Base-by-base conservation (phyloP, 2,329 filamentous ascomycete genomes). In the Xenoacremonium recifei region DNA sequence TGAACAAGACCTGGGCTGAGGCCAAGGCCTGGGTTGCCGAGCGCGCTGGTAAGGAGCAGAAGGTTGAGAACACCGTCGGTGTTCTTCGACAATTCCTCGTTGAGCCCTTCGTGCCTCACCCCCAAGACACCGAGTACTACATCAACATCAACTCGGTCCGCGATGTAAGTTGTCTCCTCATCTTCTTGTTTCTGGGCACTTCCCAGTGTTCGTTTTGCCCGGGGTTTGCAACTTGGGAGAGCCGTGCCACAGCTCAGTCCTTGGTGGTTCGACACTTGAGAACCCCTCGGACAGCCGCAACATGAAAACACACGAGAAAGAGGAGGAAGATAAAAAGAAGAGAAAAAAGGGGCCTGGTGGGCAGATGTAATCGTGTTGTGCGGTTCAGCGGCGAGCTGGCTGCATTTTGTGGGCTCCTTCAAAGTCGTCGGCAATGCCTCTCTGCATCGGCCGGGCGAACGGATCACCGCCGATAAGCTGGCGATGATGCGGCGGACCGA, bases 91-190 rank as follows among this genome's bases (percentile, higher is more conserved):
- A 95, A 63, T 99, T 99, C 80, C 79, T 99, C 54, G 91, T 99
- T 58, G 93, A 99, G 82, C 93, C 93, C 39, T 97, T 99, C 65
- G 91, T 97, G 50, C 93, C 92, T 62, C 93, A 99, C 73, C 87
- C 91, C 53, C 81, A 90, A 61, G 86, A 90, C 69, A 96, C 92
- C 53, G 93, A 99, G 75, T 97, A 97, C 79, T 99, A 99, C 76
- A 96, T 99, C 79, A 96, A 96, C 84, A 99, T 99, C 79, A 93
- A 96, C 82, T 97, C 93, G 51, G 91, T 96, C 64, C 88, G 93
- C 79, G 93, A 97, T 85, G 93, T 97, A 84, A 84, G 90, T 84
- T 49, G 47, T 44, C 39, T 42, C 30, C 34, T 42, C 55, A 49
- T 54, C 58, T 53, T 48, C 40, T 40, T 51, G 48, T 48, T 48